Percentiles rank a stretch among this genome's conserved stretches.
Evolutionary conservation across 176 grass and related monocot species (phyloP).

Genomic region (Secale cereale): DNA sequence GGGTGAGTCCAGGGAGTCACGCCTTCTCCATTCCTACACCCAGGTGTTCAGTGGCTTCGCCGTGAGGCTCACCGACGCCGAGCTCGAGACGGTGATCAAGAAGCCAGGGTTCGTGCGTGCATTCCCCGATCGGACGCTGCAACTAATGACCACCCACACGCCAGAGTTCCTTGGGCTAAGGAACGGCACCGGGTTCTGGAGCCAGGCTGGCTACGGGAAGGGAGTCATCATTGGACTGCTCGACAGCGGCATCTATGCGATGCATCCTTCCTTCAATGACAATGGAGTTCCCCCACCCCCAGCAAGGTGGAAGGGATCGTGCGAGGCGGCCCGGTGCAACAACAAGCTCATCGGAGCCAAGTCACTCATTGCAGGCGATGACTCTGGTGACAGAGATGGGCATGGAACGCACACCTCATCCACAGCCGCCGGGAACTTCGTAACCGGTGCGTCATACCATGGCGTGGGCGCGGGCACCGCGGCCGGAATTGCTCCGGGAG

Average conservation of each 20-base stretch:
- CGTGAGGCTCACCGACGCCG: conserved; percentile 9
- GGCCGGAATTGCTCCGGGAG: conserved; percentile 31
- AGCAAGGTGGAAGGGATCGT: conserved; percentile 31
- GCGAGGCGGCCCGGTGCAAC: conserved; percentile 31
- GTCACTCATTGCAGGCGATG: neutral
- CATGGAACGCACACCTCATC: conserved; percentile 36
- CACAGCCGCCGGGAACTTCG: conserved; percentile 36
- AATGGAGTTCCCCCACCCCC: neutral
- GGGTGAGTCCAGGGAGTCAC: neutral
- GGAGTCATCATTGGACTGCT: conserved; percentile 48
- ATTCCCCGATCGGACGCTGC: conserved; percentile 15
- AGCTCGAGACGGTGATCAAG: conserved; percentile 3
- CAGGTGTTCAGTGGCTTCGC: conserved; percentile 39
- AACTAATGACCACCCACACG: conserved; percentile 42
- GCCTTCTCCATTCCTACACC: conserved; percentile 34
- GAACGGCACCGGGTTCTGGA: neutral
- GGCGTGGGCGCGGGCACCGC: neutral
- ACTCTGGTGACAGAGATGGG: neutral
- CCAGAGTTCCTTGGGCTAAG: conserved; percentile 29
- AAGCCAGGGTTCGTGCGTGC: conserved; percentile 23
- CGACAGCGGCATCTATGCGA: conserved; percentile 32
- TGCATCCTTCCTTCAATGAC: conserved; percentile 24
- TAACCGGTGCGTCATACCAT: neutral
- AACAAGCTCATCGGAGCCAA: conserved; percentile 29
- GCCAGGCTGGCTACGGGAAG: conserved; percentile 4